Evolutionary conservation across 495 filamentous ascomycete genomes (phyloP).

Genomic region (Hyaloscypha finlandica): DNA sequence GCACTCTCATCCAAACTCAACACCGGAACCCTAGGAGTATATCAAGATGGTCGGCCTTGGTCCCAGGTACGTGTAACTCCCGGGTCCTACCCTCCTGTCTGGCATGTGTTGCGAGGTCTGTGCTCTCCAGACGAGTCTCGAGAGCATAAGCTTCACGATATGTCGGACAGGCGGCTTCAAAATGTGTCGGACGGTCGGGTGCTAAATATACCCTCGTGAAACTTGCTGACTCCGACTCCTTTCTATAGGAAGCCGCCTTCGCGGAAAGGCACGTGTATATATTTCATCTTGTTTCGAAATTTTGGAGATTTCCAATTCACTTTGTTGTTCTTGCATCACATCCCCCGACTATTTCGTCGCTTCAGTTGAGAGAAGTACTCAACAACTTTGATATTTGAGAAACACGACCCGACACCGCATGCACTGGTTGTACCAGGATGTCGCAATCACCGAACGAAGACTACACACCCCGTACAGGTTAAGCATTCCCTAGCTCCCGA

Average conservation of each 20-base stretch:
- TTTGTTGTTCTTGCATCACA: neutral
- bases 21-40: neutral
- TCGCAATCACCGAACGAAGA: neutral
- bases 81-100: neutral
- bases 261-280: conserved; percentile 66
- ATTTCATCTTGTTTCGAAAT: conserved; percentile 29
- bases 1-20: neutral
- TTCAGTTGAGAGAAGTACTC: conserved; percentile 2
- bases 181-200: neutral
- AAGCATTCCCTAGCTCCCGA: neutral
- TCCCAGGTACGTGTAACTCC: conserved; percentile 39
- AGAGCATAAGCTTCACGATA: neutral
- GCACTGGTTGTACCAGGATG: neutral
- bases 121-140: neutral
- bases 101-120: neutral
- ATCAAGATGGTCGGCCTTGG: conserved; percentile 73
- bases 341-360: neutral
- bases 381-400: neutral
- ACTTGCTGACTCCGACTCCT: neutral
- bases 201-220: neutral
- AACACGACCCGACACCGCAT: neutral
- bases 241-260: conserved; percentile 61
- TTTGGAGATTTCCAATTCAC: neutral
- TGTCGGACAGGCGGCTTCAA: neutral
- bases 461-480: neutral